Evolutionary conservation across 441 rosid species (phyloP).

Genomic region (Mallotus repandus): DNA sequence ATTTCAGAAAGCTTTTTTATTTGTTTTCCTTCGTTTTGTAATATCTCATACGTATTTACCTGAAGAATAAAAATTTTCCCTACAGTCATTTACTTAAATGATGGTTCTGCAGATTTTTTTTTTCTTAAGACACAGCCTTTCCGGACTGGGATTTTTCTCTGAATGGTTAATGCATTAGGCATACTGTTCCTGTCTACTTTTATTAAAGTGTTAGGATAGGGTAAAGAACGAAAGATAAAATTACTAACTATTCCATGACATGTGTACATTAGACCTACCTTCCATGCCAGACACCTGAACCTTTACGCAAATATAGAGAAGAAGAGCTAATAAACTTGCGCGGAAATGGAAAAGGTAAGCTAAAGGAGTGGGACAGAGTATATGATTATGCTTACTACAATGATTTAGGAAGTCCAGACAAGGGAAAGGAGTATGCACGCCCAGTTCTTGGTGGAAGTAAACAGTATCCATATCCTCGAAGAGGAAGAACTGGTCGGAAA

Average conservation of each 20-base stretch:
- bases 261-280: slow-evolving; percentile 57
- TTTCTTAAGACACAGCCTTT: too few relatives aligned
- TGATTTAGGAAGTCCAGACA: slow-evolving; percentile 78
- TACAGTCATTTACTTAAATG: not conserved
- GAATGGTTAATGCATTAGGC: slow-evolving; percentile 5
- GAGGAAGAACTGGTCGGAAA: slow-evolving; percentile 80
- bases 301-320: slow-evolving; percentile 56
- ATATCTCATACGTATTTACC: not conserved
- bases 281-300: slow-evolving; percentile 72
- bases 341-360: slow-evolving; percentile 56
- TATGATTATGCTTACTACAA: slow-evolving; percentile 86
- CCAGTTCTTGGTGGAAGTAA: slow-evolving; percentile 72
- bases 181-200: not conserved
- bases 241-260: slow-evolving; percentile 13
- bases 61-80: not conserved
- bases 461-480: slow-evolving; percentile 75
- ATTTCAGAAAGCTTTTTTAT: too few relatives aligned
- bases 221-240: not conserved
- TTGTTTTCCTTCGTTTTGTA: not conserved
- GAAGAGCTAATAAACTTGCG: slow-evolving; percentile 61
- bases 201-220: not conserved
- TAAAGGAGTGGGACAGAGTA: slow-evolving; percentile 88
- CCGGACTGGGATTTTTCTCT: not conserved
- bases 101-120: not conserved
- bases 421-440: slow-evolving; percentile 51